Conservation (phyloP, 2,329 filamentous ascomycete genomes). For the Fusarium sp. region DNA sequence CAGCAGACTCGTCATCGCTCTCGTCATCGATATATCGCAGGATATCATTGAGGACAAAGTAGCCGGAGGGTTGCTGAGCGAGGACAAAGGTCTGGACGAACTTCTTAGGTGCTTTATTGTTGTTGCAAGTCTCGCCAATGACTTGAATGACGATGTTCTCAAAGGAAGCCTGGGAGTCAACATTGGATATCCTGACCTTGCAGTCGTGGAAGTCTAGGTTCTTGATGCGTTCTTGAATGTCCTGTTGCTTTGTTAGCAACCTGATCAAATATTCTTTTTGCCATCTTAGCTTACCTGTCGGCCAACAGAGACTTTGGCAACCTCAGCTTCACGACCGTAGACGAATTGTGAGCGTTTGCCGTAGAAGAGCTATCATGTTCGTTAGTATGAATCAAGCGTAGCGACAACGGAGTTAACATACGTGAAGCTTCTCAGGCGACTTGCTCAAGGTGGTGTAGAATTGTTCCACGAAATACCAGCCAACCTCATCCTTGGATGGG, state of each 20-base stretch:
- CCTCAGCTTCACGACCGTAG: constrained; percentile 89
- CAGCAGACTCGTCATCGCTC: constrained; percentile 74
- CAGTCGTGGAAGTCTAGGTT: constrained; percentile 94
- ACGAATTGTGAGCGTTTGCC: constrained; percentile 96
- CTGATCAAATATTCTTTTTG: neutral
- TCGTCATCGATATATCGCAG: constrained; percentile 93
- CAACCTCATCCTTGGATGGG: constrained; percentile 89
- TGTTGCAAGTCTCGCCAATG: constrained; percentile 98
- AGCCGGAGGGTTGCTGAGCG: constrained; percentile 94
- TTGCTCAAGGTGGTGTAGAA: constrained; percentile 99
- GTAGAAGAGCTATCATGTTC: constrained; percentile 79
- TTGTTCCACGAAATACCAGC: constrained; percentile 99
- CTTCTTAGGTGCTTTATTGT: constrained; percentile 89
- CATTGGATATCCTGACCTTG: constrained; percentile 98
- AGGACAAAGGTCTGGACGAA: constrained; percentile 99
- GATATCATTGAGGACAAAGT: constrained; percentile 98
- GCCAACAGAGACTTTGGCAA: constrained; percentile 86
- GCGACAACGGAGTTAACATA: constrained; percentile 54
- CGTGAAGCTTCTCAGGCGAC: constrained; percentile 90
- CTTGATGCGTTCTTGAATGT: constrained; percentile 95
- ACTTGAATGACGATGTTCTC: constrained; percentile 97
- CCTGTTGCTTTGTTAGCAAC: constrained; percentile 61
- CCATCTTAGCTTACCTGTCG: constrained; percentile 71
- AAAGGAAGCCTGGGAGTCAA: constrained; percentile 93
- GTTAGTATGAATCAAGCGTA: constrained; percentile 20